Evolutionary conservation across 2,329 filamentous ascomycete genomes (phyloP).

Genomic region (Achaetomium macrosporum): DNA sequence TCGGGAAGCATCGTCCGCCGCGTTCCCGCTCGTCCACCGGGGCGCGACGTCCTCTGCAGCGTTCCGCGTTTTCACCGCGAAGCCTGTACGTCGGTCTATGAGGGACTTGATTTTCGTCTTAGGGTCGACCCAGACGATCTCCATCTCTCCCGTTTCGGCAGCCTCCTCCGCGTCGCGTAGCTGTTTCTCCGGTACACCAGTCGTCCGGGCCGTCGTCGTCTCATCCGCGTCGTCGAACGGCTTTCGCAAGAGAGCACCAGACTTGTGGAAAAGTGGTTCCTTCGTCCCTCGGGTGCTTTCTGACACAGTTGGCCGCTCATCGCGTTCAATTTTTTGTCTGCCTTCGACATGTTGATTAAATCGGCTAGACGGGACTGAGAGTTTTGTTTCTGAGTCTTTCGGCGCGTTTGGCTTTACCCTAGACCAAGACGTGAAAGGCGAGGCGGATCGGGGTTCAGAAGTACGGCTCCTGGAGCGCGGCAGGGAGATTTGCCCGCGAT

Average conservation of each 20-base stretch:
- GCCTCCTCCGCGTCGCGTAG: not conserved
- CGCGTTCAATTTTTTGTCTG: not conserved
- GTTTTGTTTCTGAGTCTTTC: conserved; percentile 24
- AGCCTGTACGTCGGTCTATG: conserved; percentile 54
- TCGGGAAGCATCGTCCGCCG: not conserved
- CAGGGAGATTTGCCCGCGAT: conserved; percentile 4
- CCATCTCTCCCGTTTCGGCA: conserved; percentile 4
- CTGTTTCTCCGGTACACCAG: too few relatives aligned
- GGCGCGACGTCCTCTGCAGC: conserved; percentile 41
- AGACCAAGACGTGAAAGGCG: conserved; percentile 36
- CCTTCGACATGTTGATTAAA: not conserved
- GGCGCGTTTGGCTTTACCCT: conserved; percentile 27
- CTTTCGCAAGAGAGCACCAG: conserved; percentile 37
- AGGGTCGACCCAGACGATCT: conserved; percentile 56
- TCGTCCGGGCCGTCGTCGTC: not conserved
- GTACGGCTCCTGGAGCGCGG: not conserved
- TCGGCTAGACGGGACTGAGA: not conserved
- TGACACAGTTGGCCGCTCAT: not conserved
- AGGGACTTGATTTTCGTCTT: conserved; percentile 44
- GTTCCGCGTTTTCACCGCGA: conserved; percentile 28
- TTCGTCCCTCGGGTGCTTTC: not conserved
- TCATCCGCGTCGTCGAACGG: conserved; percentile 38
- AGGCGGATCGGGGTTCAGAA: conserved; percentile 14
- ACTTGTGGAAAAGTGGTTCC: conserved; percentile 34
- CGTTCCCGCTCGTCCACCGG: conserved; percentile 29